Evolutionary conservation across 2,329 filamentous ascomycete genomes (phyloP), one percentile per base, ranked within the genome.

Genomic region (Fonsecaea monophora): DNA sequence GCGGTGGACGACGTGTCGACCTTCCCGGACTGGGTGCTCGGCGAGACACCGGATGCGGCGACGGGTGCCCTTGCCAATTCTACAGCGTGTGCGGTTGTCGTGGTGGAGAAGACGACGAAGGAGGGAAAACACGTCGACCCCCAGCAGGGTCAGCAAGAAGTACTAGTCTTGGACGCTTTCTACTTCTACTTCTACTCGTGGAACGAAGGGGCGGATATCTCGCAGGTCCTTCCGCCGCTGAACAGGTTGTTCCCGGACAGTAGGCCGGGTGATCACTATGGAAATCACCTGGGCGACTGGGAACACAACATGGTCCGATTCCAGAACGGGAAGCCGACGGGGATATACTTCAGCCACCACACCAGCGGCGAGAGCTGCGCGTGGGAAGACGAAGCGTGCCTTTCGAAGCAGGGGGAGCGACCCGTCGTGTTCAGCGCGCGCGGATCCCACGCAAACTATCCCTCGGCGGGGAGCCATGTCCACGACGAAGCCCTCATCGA

Each of bases 121-220:
- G 35, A 42, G 13, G 84, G 82, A 0, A 76, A 81, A 55, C 6
- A 45, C 1, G 40, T 6, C 15, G 25, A 25, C 25, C 25, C 25
- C 25, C 25, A 25, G 3, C 25, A 25, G 2, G n/a, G 18, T 32
- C n/a, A 8, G 18, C n/a, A 84, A n/a, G n/a, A 82, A 0, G 76
- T 81, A 53, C 78, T 79, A 10, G 78, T 78, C 3, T 81, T 97
- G n/a, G 94, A 98, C 76, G 95, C 94, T 4, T 99, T 98, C 76
- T 99, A 94, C 92, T 98, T 98, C 83, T 98, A 94, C 83, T 98
- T 98, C 76, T 99, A 98, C 85, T 94, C 92, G 71, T 98, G 96
- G 83, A 98, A 99, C 75, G 87, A 97, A 0, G 95, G 95, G 5
- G 96, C 96, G 76, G 91, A 90, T 0, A 95, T 98, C 1, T 83